These are phyloP conservation scores for Peronospora destructor DNA, from an alignment of 352 stramenopile genomes.

Conservation along the genomic window DNA sequence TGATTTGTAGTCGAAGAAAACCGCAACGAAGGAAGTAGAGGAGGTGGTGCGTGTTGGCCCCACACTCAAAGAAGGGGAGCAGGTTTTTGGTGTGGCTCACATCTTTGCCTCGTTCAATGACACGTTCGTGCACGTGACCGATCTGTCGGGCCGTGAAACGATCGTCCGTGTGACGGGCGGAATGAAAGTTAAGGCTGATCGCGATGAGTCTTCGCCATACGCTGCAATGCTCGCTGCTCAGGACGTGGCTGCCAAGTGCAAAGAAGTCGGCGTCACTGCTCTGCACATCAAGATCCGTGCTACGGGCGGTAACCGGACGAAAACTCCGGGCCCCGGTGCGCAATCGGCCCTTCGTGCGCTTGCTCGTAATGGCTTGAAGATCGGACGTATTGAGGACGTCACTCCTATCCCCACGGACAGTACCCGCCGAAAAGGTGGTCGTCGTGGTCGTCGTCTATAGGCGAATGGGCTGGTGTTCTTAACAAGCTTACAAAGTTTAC, in stretches of 20 bases:
- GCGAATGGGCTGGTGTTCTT: conserved; percentile 18
- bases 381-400: conserved; percentile 99
- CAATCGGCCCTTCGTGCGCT: conserved; percentile 98
- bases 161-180: conserved; percentile 98
- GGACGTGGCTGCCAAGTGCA: conserved; percentile 95
- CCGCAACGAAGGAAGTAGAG: conserved; percentile 87
- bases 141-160: conserved; percentile 98
- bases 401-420: conserved; percentile 99
- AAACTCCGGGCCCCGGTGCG: conserved; percentile 96
- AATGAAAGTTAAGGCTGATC: conserved; percentile 99
- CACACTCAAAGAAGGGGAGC: conserved; percentile 94
- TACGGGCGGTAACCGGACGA: conserved; percentile 98
- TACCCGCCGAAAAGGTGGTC: conserved; percentile 97
- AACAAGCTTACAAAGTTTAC: conserved; percentile 3
- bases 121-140: conserved; percentile 99
- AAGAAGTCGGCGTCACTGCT: conserved; percentile 98
- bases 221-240: conserved; percentile 99
- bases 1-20: conserved; percentile 64
- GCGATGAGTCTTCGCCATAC: conserved; percentile 99
- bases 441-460: conserved; percentile 99
- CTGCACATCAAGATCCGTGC: conserved; percentile 99
- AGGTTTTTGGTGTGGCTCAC: conserved; percentile 99
- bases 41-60: conserved; percentile 90
- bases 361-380: conserved; percentile 98
- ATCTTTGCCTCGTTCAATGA: conserved; percentile 99